Evolutionary conservation across 176 grass and related monocot genomes (phyloP).

Genomic region (Eragrostis curvula): DNA sequence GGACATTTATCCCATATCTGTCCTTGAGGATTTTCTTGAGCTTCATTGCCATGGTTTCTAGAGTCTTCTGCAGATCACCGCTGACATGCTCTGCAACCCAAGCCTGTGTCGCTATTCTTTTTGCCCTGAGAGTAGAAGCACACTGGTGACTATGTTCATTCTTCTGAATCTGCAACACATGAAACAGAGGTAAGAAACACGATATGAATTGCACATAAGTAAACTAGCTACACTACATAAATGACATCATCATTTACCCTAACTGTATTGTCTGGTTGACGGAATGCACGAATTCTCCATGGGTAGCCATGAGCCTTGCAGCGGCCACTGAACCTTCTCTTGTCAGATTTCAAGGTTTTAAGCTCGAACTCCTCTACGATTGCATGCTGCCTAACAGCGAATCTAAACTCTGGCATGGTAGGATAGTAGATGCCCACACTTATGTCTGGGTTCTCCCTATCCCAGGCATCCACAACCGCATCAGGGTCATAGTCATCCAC

Average conservation of each 20-base stretch:
- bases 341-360: background rate
- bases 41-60: background rate
- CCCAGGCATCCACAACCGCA: background rate
- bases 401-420: background rate
- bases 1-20: background rate
- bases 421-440: background rate
- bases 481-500: too few species aligned
- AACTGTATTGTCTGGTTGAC: background rate
- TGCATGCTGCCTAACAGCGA: background rate
- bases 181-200: too few species aligned
- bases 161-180: background rate
- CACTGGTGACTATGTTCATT: background rate
- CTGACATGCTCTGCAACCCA: background rate
- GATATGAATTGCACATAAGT: too few species aligned
- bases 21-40: fast-evolving
- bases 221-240: background rate
- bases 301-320: background rate
- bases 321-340: background rate
- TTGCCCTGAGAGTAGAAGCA: background rate
- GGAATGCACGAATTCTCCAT: background rate
- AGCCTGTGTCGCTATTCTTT: background rate
- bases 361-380: background rate
- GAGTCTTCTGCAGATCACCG: background rate
- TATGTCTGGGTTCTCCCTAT: background rate
- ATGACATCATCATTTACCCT: background rate